phyloP scores from a whole-genome alignment of 1,139 yeast species.

The Zygosaccharomyces sapae region DNA sequence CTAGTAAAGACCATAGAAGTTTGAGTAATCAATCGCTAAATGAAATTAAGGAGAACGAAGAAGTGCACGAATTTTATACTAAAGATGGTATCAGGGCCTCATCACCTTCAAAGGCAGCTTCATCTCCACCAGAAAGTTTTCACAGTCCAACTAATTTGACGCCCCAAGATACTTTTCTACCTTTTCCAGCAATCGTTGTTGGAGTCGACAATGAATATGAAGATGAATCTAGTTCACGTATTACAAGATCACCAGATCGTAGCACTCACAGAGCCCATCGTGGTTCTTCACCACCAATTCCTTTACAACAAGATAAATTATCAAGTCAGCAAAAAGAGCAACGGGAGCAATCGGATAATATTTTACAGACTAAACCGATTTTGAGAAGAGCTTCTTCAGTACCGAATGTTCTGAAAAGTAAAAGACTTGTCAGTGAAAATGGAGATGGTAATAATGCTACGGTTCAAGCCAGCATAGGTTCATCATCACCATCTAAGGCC shows the following conservation, averaged over 20 bases:
- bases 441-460: neutral
- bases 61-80: slow-evolving; percentile 25
- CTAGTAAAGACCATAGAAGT: slow-evolving; percentile 20
- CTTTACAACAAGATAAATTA: slow-evolving; percentile 19
- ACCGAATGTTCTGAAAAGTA: slow-evolving; percentile 20
- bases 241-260: slow-evolving; percentile 7
- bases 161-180: slow-evolving; percentile 17
- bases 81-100: slow-evolving; percentile 5
- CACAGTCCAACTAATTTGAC: slow-evolving; percentile 10
- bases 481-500: slow-evolving; percentile 5
- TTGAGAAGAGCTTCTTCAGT: slow-evolving; percentile 30
- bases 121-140: slow-evolving; percentile 6
- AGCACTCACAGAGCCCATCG: neutral
- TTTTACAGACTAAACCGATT: slow-evolving; percentile 15
- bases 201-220: slow-evolving; percentile 20
- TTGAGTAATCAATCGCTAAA: slow-evolving; percentile 30
- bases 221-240: slow-evolving; percentile 7
- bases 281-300: neutral
- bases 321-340: slow-evolving; percentile 17
- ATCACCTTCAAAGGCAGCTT: slow-evolving; percentile 9
- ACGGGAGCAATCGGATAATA: slow-evolving; percentile 10
- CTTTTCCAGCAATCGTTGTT: slow-evolving; percentile 28
- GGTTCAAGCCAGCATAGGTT: slow-evolving; percentile 1
- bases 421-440: neutral
- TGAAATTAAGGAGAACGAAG: slow-evolving; percentile 34